Base-by-base conservation (phyloP, 2,329 filamentous ascomycete genomes). In the Penicillium nordicum region DNA sequence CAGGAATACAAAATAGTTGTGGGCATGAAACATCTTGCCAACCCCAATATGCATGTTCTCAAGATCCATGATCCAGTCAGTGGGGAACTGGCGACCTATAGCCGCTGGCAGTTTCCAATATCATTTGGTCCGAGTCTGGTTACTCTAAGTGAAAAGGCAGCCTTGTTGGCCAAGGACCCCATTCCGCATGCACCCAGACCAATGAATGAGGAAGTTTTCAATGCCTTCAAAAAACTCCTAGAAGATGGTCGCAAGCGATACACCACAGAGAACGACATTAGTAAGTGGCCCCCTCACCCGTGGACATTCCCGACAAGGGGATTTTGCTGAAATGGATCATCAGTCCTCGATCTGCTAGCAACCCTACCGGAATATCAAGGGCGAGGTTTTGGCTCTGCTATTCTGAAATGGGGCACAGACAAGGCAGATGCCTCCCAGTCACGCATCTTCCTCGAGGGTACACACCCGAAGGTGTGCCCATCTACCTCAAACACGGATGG, bases 401-500 rank as follows among this genome's bases (percentile, higher is more conserved):
- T 84, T 23, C 61, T 84, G 38, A 66, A 67, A 27, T 84, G 79
- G 79, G 82, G 82, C 0, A 56, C 78, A 7, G 66, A 74, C 27
- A 72, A 69, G 57, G 79, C 80, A 1, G 80, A 83, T 61, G 70
- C 67, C 5, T 75, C 73, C 1, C 71, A 74, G 0, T 59, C 72
- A 14, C 75, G 78, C 43, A 73, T 76, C 10, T 84, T 79, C 65
- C 66, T 84, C 1, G 80, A 84, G 57, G 78, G 80, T 9, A 82
- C 81, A 82, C 81, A 44, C 75, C 73, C 0, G 74, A 73, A 16
- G 82, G 79, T 2, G 75, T 71, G 55, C 72, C 70, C 0, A 51
- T 83, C 18, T 84, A 84, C 68, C 66, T 74, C 56, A 78, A 74
- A 59, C 72, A 78, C 62, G 82, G 81, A 4, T 84, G 81, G 60